A percentile compares a stretch with the other conserved stretches of the same genome.
phyloP scores from a whole-genome alignment of 306 rosid genomes.

The Citrullus amarus region DNA sequence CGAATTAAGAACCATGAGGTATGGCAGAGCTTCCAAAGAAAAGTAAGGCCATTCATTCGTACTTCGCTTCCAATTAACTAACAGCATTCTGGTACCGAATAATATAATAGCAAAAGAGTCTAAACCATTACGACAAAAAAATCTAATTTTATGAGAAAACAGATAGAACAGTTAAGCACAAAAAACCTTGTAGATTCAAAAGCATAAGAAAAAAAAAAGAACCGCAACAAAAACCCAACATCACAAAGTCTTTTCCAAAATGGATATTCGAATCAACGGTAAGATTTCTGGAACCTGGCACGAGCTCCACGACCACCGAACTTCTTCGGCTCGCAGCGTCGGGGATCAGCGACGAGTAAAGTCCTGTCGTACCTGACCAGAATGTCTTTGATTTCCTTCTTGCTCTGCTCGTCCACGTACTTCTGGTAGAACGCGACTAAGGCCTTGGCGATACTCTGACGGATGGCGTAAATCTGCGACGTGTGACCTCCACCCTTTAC shows the following conservation, averaged over 20 bases:
- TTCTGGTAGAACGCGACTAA: conserved; percentile 77
- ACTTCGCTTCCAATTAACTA: neutral
- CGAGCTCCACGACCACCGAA: conserved; percentile 91
- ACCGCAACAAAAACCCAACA: neutral
- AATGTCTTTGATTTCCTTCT: conserved; percentile 85
- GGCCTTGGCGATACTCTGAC: conserved; percentile 81
- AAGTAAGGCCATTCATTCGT: neutral
- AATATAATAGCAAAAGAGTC: neutral
- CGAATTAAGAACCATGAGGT: neutral
- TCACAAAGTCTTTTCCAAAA: neutral
- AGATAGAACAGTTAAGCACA: neutral
- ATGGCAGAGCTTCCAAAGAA: neutral
- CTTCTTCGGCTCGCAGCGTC: conserved; percentile 92
- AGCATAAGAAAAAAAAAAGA: neutral
- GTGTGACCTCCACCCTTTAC: conserved; percentile 82
- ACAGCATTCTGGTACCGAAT: neutral
- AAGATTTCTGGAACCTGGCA: conserved; percentile 83
- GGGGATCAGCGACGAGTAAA: conserved; percentile 66
- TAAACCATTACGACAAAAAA: neutral
- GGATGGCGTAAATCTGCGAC: conserved; percentile 72
- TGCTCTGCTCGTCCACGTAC: conserved; percentile 79
- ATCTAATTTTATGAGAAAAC: neutral
- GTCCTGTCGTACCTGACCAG: conserved; percentile 62
- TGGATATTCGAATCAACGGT: conserved; percentile 36
- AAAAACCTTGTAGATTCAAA: neutral